Conservation (phyloP, 2,329 filamentous ascomycete species). For the Fusarium luffae region DNA sequence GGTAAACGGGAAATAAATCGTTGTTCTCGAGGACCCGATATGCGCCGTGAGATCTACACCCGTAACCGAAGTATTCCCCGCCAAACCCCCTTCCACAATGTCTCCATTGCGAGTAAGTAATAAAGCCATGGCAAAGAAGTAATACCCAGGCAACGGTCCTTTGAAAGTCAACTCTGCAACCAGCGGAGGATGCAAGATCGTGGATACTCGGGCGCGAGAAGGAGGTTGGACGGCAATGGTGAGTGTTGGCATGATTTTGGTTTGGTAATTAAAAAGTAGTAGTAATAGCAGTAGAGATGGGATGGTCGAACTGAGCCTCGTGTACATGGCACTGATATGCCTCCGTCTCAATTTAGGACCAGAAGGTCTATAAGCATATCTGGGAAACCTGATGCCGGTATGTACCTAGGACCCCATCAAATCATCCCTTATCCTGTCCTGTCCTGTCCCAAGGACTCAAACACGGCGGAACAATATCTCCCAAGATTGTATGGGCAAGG, state of each 20-base stretch:
- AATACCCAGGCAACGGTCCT: constrained; percentile 1
- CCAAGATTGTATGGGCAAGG: background rate
- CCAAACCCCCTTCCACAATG: constrained; percentile 36
- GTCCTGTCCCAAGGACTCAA: background rate
- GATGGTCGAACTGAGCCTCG: background rate
- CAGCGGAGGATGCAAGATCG: constrained; percentile 40
- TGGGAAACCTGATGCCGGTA: background rate
- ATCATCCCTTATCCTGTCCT: background rate
- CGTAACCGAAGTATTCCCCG: constrained; percentile 32
- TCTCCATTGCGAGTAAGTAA: constrained; percentile 35
- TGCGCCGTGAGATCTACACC: constrained; percentile 24
- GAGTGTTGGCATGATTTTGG: constrained; percentile 23
- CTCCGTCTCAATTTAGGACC: background rate
- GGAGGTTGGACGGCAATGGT: constrained; percentile 45
- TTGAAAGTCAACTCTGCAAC: constrained; percentile 31
- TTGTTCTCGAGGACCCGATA: constrained; percentile 6
- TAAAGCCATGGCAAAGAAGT: constrained; percentile 46
- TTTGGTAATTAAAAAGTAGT: background rate
- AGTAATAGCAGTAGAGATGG: background rate
- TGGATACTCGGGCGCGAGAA: constrained; percentile 19
- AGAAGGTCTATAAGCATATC: constrained; percentile 12
- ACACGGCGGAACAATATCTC: background rate
- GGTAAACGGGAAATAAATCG: constrained; percentile 43
- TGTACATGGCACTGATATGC: constrained; percentile 16
- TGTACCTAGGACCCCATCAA: background rate